phyloP scores from a whole-genome alignment of 2,329 filamentous ascomycete species.

The Albifimbria verrucaria region DNA sequence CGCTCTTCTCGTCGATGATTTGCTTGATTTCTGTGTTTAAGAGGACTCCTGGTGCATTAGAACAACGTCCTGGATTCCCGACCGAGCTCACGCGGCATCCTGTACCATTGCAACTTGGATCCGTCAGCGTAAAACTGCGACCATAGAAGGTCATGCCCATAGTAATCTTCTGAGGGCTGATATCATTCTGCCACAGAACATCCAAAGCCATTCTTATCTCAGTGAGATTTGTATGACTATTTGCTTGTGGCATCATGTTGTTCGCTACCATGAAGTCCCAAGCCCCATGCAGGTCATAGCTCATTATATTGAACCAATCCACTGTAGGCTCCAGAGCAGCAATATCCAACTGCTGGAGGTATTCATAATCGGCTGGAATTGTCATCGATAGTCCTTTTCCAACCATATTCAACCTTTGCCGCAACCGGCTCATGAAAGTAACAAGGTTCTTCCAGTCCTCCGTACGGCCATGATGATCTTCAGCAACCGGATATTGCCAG shows the following conservation, averaged over 20 bases:
- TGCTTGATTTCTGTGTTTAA: conserved; percentile 24
- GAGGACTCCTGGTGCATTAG: conserved; percentile 20
- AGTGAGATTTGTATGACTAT: conserved; percentile 40
- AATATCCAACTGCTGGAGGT: conserved; percentile 23
- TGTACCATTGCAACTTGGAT: conserved; percentile 17
- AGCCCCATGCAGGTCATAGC: conserved; percentile 39
- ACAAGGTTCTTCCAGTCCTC: conserved; percentile 19
- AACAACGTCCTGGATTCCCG: conserved; percentile 23
- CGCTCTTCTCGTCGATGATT: conserved; percentile 13
- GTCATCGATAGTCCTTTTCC: conserved; percentile 18
- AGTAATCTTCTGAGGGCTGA: conserved; percentile 35
- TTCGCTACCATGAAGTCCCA: conserved; percentile 28
- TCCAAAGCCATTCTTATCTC: conserved; percentile 38
- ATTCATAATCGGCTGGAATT: conserved; percentile 23
- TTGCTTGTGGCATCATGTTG: conserved; percentile 23
- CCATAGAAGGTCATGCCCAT: conserved; percentile 45
- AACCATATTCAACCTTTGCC: conserved; percentile 7
- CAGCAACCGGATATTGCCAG: conserved; percentile 24
- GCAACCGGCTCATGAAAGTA: conserved; percentile 16
- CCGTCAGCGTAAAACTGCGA: conserved; percentile 20
- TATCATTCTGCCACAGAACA: conserved; percentile 42
- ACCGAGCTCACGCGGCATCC: conserved; percentile 24
- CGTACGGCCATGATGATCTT: conserved; percentile 16
- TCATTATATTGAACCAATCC: conserved; percentile 40
- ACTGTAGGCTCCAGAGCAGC: conserved; percentile 15